phyloP scores from a whole-genome alignment of 805 yeast species.

The Brettanomyces naardenensis region DNA sequence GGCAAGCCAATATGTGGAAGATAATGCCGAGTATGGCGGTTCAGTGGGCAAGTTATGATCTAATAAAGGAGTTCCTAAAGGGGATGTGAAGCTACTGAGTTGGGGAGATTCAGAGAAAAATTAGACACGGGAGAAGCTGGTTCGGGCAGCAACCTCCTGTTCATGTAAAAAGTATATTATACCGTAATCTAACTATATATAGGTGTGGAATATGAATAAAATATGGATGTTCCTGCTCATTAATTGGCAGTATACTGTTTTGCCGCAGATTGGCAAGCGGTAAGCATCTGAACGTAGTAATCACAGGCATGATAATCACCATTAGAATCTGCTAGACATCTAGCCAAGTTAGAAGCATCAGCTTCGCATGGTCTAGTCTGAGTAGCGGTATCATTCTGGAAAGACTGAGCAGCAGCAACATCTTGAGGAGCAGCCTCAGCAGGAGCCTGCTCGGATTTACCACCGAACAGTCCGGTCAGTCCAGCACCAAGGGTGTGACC shows the following conservation, averaged over 20 bases:
- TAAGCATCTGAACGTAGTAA: slow-evolving; percentile 92
- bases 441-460: slow-evolving; percentile 39
- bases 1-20: slow-evolving; percentile 76
- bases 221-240: neutral
- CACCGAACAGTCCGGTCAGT: slow-evolving; percentile 80
- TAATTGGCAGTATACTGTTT: slow-evolving; percentile 41
- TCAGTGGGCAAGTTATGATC: slow-evolving; percentile 82
- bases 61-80: slow-evolving; percentile 32
- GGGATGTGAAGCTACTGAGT: neutral
- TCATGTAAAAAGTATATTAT: too few species aligned
- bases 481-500: slow-evolving; percentile 98
- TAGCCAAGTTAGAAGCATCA: slow-evolving; percentile 92
- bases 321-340: slow-evolving; percentile 85
- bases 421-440: slow-evolving; percentile 29
- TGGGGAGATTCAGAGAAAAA: neutral
- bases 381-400: slow-evolving; percentile 30
- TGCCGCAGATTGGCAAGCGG: slow-evolving; percentile 94
- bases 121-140: neutral
- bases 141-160: too few species aligned
- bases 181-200: too few species aligned
- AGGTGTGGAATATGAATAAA: neutral
- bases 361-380: slow-evolving; percentile 67
- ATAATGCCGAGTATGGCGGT: slow-evolving; percentile 95
- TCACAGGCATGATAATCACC: slow-evolving; percentile 98
- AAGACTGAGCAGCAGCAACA: slow-evolving; percentile 14